Conservation (phyloP, 2,329 filamentous ascomycete species). For the Colletotrichum tanaceti region DNA sequence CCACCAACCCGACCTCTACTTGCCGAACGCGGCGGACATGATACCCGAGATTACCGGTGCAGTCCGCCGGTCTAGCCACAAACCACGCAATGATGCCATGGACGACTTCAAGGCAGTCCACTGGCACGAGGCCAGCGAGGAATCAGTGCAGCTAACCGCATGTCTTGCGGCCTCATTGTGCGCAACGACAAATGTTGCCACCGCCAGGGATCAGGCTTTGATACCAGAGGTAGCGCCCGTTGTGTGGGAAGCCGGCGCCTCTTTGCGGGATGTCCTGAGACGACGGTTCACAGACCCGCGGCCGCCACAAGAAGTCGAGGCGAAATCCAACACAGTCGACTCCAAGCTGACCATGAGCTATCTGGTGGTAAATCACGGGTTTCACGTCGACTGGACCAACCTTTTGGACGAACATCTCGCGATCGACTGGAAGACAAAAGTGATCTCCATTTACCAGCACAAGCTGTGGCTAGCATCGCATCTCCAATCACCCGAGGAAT, state of each 20-base stretch:
- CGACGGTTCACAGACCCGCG: background rate
- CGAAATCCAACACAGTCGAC: background rate
- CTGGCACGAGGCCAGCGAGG: background rate
- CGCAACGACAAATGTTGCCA: background rate
- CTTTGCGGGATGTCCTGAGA: background rate
- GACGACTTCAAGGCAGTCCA: background rate
- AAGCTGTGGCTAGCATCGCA: slow-evolving; percentile 19
- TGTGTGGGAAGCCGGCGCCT: background rate
- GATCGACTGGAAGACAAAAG: background rate
- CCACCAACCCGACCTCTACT: background rate
- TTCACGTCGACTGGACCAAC: background rate
- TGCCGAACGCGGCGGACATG: background rate
- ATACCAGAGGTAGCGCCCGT: background rate
- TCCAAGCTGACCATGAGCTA: background rate
- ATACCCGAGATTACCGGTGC: background rate
- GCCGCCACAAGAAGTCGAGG: background rate
- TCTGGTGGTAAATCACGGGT: background rate
- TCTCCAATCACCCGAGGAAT: background rate
- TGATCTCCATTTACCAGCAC: slow-evolving; percentile 4
- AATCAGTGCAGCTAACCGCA: background rate
- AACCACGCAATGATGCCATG: background rate
- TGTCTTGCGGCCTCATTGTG: background rate
- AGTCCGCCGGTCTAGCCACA: too few relatives aligned
- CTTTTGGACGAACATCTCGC: background rate
- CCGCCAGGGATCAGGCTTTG: background rate